Base-by-base conservation (phyloP, 208 protist species). In the Tritrichomonas foetus region DNA sequence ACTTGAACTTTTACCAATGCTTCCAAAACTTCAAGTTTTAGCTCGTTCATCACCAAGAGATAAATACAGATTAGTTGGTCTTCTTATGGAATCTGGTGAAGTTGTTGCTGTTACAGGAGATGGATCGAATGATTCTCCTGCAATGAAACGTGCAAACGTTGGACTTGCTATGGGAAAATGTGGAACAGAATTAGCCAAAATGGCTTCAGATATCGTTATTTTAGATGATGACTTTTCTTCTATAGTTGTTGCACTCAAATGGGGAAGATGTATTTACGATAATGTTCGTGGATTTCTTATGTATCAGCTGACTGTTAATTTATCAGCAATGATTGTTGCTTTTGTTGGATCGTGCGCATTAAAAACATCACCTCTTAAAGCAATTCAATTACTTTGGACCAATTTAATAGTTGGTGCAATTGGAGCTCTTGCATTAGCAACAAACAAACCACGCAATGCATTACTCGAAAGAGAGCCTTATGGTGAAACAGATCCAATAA, bases 221-320 rank as follows among this genome's bases (percentile, higher is more conserved):
- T 47, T 93, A 0, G 94, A 94, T 64, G 78, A 94, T 72, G 93
- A 94, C 50, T 96, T 96, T 55, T 69, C 41, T 13, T 94, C 75
- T 9, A 96, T 96, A 39, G 95, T 96, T 30, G n/a, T 27, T 16
- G 94, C 95, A 5, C 97, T 98, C 1, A 97, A 98, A 95, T 99
- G 98, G 98, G 99, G 99, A 47, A 96, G 99, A 57, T 98, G 97
- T 95, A 97, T 99, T n/a, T 98, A 97, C 95, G 98, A 99, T 94
- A 98, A 97, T 96, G 98, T 99, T 92, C 96, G 97, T 72, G 99
- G 99, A 96, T 99, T 99, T 95, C 96, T 99, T 53, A 97, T 99
- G 96, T 98, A 99, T 96, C 98, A 99, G 96, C 95, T 99, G 20
- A 99, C 98, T 57, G 97, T 99, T 93, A 99, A 99, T 96, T 95